Percentiles rank a stretch among this genome's conserved stretches.
These are phyloP conservation scores for Uncinocarpus reesii DNA, from an alignment of 2,329 filamentous ascomycete genomes.

Conservation along the genomic window DNA sequence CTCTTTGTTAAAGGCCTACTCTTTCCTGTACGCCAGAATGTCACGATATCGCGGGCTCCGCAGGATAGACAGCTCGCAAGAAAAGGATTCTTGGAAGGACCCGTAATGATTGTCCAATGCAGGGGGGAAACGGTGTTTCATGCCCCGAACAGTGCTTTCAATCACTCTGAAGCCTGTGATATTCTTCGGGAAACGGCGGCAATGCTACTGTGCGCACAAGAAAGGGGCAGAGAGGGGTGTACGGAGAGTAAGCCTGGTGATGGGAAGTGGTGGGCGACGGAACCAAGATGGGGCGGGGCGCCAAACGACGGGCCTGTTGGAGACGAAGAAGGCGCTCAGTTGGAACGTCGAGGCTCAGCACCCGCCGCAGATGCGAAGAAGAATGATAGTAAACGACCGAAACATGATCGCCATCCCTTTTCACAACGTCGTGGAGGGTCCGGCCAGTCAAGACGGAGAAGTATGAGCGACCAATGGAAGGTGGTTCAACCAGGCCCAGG, in stretches of 20 bases:
- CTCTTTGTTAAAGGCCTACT: slow-evolving; percentile 43
- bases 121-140: slow-evolving; percentile 47
- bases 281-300: slow-evolving; percentile 47
- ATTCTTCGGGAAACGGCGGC: slow-evolving; percentile 48
- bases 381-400: slow-evolving; percentile 30
- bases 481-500: slow-evolving; percentile 41
- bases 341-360: slow-evolving; percentile 20
- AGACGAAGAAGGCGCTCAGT: slow-evolving; percentile 22
- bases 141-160: slow-evolving; percentile 21
- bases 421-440: slow-evolving; percentile 27
- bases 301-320: slow-evolving; percentile 14
- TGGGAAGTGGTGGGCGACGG: slow-evolving; percentile 51
- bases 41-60: slow-evolving; percentile 45
- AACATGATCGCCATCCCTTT: slow-evolving; percentile 27
- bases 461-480: slow-evolving; percentile 45
- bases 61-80: slow-evolving; percentile 44
- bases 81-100: slow-evolving; percentile 48
- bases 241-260: slow-evolving; percentile 43
- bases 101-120: slow-evolving; percentile 47
- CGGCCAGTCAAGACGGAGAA: slow-evolving; percentile 32
- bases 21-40: slow-evolving; percentile 48
- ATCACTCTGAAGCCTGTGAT: slow-evolving; percentile 40
- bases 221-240: slow-evolving; percentile 47
- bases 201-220: slow-evolving; percentile 49
- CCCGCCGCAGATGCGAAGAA: slow-evolving; percentile 21